phyloP scores from a whole-genome alignment of 1,139 yeast species.

The Candida pseudocylindracea region DNA sequence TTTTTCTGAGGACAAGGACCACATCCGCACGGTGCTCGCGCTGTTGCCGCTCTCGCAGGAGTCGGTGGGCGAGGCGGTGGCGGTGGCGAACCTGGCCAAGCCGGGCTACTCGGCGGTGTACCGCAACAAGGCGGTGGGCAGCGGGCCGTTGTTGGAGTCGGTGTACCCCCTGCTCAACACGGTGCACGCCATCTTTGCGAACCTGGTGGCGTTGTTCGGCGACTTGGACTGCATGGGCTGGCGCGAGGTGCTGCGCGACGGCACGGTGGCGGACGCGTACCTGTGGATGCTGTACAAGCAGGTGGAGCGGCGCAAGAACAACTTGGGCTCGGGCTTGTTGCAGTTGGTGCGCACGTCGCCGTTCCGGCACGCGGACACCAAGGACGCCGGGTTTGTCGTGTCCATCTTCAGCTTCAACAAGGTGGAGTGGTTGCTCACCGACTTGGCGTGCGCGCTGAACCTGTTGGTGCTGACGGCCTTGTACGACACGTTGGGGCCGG shows the following conservation, averaged over 20 bases:
- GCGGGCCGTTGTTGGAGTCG: neutral
- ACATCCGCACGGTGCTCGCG: no score
- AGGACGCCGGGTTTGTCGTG: conserved; percentile 20
- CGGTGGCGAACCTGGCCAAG: conserved; percentile 1
- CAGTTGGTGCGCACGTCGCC: conserved; percentile 24
- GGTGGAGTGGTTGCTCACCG: conserved; percentile 38
- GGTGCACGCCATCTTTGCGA: conserved; percentile 22
- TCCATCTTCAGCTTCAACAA: conserved; percentile 32
- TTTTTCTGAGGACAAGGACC: no score
- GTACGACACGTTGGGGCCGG: conserved; percentile 43
- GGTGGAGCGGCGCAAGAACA: conserved; percentile 16
- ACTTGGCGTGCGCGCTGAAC: conserved; percentile 30
- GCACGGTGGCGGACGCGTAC: conserved; percentile 12
- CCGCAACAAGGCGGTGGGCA: conserved; percentile 13
- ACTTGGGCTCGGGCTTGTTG: conserved; percentile 45
- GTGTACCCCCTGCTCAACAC: conserved; percentile 21
- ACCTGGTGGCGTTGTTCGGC: conserved; percentile 13
- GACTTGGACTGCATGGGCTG: conserved; percentile 26
- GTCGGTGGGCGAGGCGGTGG: no score
- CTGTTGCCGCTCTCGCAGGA: no score
- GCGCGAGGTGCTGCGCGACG: conserved; percentile 7
- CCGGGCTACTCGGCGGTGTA: conserved; percentile 32
- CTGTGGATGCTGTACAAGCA: conserved; percentile 22
- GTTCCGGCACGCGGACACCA: conserved; percentile 4
- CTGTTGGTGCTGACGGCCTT: conserved; percentile 33